Conservation (phyloP, 108 stramenopile genomes). For the Fragilaria radians region DNA sequence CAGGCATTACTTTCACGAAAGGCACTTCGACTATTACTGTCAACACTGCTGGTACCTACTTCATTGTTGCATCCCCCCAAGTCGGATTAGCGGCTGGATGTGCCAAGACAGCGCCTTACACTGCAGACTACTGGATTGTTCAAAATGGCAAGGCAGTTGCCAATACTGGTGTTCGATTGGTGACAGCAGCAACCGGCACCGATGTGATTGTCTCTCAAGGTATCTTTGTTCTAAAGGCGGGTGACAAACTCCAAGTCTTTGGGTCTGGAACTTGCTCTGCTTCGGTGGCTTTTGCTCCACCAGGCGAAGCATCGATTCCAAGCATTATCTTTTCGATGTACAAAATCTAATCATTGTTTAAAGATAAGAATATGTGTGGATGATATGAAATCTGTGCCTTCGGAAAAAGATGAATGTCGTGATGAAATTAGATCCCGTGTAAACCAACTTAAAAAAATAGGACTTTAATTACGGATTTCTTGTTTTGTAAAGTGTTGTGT, state of each 20-base stretch:
- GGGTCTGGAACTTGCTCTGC: background rate
- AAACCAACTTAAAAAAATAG: too few species aligned
- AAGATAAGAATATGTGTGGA: too few species aligned
- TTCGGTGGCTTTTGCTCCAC: background rate
- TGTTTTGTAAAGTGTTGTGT: too few species aligned
- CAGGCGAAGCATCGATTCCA: background rate
- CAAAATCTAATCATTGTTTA: too few species aligned
- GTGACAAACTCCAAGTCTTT: background rate
- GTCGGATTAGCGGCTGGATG: background rate
- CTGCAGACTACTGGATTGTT: slow-evolving; percentile 1
- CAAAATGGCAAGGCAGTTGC: background rate
- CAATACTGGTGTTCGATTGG: background rate
- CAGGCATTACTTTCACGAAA: background rate
- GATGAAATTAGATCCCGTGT: too few species aligned
- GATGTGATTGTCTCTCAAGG: background rate
- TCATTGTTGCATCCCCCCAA: slow-evolving; percentile 1
- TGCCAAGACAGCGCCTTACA: background rate
- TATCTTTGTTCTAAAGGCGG: background rate
- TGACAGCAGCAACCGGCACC: background rate
- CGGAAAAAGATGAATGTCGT: too few species aligned
- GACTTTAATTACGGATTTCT: too few species aligned
- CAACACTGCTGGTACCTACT: background rate
- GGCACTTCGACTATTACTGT: background rate
- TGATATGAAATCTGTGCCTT: too few species aligned
- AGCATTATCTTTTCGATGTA: background rate